Evolutionary conservation across 495 filamentous ascomycete genomes (phyloP).

Genomic region (Aspergillus affinis): DNA sequence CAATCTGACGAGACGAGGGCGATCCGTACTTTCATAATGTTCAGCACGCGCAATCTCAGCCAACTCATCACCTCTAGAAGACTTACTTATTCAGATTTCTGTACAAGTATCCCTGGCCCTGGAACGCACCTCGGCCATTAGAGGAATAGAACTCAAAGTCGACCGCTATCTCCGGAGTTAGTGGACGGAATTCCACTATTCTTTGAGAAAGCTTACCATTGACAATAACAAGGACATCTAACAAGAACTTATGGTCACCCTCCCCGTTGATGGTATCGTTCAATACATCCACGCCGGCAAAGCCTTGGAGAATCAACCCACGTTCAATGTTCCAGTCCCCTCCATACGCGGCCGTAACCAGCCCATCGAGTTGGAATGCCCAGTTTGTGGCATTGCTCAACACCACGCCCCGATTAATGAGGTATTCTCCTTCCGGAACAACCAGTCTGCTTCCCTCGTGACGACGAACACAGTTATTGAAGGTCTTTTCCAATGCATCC

Average conservation of each 20-base stretch:
- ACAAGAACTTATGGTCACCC: constrained; percentile 29
- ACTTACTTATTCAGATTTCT: constrained; percentile 27
- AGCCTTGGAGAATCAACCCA: constrained; percentile 29
- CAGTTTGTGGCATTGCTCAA: constrained; percentile 36
- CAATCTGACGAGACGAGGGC: constrained; percentile 32
- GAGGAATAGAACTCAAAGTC: constrained; percentile 48
- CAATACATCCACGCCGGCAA: constrained; percentile 23
- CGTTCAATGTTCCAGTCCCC: constrained; percentile 36
- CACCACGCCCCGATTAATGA: constrained; percentile 28
- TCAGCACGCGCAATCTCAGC: not conserved
- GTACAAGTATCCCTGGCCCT: constrained; percentile 46
- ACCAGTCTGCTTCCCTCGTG: constrained; percentile 31
- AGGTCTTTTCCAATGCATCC: constrained; percentile 35
- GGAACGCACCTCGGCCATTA: constrained; percentile 43
- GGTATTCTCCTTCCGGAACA: constrained; percentile 43
- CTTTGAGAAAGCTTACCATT: constrained; percentile 21
- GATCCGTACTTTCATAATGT: constrained; percentile 25
- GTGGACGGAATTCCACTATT: too few relatives aligned
- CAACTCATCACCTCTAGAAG: not conserved
- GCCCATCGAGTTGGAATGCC: constrained; percentile 45
- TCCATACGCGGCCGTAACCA: constrained; percentile 36
- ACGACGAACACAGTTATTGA: constrained; percentile 34
- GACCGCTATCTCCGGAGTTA: constrained; percentile 14
- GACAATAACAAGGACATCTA: constrained; percentile 30
- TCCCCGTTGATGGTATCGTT: constrained; percentile 45